A percentile compares a stretch with the other conserved stretches of the same genome.
Evolutionary conservation across 306 rosid genomes (phyloP).

Genomic region (Cicer cuneatum): DNA sequence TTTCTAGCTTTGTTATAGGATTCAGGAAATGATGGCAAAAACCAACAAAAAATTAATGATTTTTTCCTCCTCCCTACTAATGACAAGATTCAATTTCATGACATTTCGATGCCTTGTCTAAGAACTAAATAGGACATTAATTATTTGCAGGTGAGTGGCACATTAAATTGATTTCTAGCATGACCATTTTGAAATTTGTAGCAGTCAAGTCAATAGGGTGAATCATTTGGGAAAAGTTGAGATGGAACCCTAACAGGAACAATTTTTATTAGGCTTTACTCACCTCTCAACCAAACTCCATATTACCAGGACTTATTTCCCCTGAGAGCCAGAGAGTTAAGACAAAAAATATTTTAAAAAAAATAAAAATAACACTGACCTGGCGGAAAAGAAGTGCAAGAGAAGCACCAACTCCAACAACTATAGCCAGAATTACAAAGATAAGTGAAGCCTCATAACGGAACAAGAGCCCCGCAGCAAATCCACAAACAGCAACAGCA

Average conservation of each 20-base stretch:
- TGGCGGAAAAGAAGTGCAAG: constrained; percentile 74
- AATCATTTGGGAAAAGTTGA: too few species aligned
- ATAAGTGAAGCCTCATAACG: constrained; percentile 57
- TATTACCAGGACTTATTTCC: too few species aligned
- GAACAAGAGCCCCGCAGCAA: constrained; percentile 74
- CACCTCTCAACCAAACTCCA: too few species aligned
- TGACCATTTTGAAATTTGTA: background rate
- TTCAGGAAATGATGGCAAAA: constrained; percentile 41
- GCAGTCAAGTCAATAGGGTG: constrained; percentile 13
- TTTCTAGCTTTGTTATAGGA: constrained; percentile 17
- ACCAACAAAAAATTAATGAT: background rate
- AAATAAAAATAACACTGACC: constrained; percentile 52
- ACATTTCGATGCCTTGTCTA: background rate
- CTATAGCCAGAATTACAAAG: constrained; percentile 54
- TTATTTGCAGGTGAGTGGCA: background rate
- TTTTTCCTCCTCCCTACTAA: constrained; percentile 8
- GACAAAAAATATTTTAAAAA: background rate
- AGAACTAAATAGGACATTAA: constrained; percentile 5
- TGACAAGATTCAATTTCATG: constrained; percentile 19
- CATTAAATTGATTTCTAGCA: background rate
- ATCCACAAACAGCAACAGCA: constrained; percentile 70
- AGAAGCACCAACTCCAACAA: constrained; percentile 62
- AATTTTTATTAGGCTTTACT: too few species aligned
- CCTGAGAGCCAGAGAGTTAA: too few species aligned
- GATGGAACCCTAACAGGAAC: too few species aligned